Evolutionary conservation across 2,329 filamentous ascomycete genomes (phyloP), one percentile per base, ranked within the genome.

Genomic region (Sporothrix globosa): DNA sequence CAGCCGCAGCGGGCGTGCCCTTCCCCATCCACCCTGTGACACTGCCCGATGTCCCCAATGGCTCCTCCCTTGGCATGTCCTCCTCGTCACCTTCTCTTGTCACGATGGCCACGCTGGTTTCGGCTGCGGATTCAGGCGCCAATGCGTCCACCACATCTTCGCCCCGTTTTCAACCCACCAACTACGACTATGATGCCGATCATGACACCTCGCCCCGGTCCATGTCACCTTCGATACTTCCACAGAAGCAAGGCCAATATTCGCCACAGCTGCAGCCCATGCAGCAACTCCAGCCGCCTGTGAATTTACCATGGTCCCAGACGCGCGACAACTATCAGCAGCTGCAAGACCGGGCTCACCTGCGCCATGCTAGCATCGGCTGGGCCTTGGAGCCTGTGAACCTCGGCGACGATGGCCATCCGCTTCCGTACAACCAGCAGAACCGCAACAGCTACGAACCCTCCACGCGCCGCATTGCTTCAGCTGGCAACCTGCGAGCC

Each of bases 351-450:
- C 72, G 72, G n/a, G 74, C 75, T 21, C 76, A 78, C 67, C 65
- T 73, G 56, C 77, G 79, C 11, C 74, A 73, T 21, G 76, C 78
- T 19, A 80, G 79, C 72, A 77, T 80, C 14, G 77, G 76, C 44
- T 77, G 78, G 66, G 76, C 76, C 19, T 74, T 81, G 44, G 79
- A 80, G 72, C 79, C 79, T 6, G 74, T 80, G 19, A 68, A 73
- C 4, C 68, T 76, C 3, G 69, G 72, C 65, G 70, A 72, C 67
- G 69, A 72, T 13, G 30, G 72, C 73, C 46, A 24, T 13, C 24
- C 27, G n/a, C 44, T 56, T 17, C 53, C 39, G 4, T 17, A 73
- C 72, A 30, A 69, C 72, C 30, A 54, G 71, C 21, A 73, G 72
- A 67, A 67, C 71, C 24, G 34, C 48, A 27, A 53, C 63, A 34